These are phyloP conservation scores for Camelina neglecta DNA, from an alignment of 345 rosid genomes.

Conservation along the genomic window DNA sequence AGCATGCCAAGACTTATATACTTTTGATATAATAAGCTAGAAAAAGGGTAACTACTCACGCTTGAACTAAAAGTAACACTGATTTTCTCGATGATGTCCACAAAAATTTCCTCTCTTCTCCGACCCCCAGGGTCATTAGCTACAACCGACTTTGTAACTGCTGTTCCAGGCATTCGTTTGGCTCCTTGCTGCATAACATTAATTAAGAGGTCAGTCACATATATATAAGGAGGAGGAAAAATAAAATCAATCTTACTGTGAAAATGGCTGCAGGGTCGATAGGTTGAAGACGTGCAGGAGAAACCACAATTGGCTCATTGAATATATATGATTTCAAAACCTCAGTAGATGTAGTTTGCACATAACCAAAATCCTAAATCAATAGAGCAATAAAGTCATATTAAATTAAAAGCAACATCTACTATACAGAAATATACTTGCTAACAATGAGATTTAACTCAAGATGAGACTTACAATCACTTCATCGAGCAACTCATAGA, in stretches of 20 bases:
- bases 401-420: neutral
- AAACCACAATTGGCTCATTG: constrained; percentile 92
- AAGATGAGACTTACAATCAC: constrained; percentile 72
- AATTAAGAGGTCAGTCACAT: constrained; percentile 35
- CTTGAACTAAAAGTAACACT: constrained; percentile 99
- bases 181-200: constrained; percentile 79
- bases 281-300: constrained; percentile 81
- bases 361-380: constrained; percentile 96
- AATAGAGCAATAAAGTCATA: constrained; percentile 28
- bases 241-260: constrained; percentile 55
- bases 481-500: constrained; percentile 96
- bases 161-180: constrained; percentile 98
- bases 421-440: neutral
- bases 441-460: neutral
- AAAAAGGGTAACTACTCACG: constrained; percentile 55
- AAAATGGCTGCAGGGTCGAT: constrained; percentile 93
- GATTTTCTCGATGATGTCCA: constrained; percentile 96
- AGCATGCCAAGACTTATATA: constrained; percentile 2
- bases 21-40: constrained; percentile 4
- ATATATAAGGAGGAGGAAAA: constrained; percentile 12
- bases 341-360: constrained; percentile 97
- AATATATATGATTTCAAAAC: constrained; percentile 87
- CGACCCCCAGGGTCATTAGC: constrained; percentile 98
- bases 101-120: constrained; percentile 97
- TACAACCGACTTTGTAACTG: constrained; percentile 95